Evolutionary conservation across 1,139 yeast genomes (phyloP).

Genomic region (Ogataea hybrid): DNA sequence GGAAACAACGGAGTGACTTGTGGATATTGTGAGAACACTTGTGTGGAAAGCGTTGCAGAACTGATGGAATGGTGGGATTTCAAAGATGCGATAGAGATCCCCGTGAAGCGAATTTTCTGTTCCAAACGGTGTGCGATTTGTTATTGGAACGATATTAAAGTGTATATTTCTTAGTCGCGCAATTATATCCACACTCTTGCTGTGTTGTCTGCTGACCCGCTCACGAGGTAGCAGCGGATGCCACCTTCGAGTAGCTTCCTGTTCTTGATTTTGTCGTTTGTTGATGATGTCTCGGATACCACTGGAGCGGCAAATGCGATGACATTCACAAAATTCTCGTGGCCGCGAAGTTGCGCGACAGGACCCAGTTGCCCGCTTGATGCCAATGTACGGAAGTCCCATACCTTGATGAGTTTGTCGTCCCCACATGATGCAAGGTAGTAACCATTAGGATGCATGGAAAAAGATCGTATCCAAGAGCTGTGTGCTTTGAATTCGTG

Average conservation of each 20-base stretch:
- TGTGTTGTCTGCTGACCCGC: slow-evolving; percentile 59
- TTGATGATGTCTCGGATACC: slow-evolving; percentile 27
- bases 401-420: slow-evolving; percentile 70
- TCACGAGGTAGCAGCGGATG: slow-evolving; percentile 55
- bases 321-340: slow-evolving; percentile 70
- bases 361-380: slow-evolving; percentile 44
- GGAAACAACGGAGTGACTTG: slow-evolving; percentile 49
- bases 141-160: slow-evolving; percentile 29
- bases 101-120: slow-evolving; percentile 47
- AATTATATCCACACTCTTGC: slow-evolving; percentile 50
- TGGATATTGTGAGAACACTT: slow-evolving; percentile 43
- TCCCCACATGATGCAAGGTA: slow-evolving; percentile 74
- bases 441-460: slow-evolving; percentile 74
- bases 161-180: slow-evolving; percentile 1
- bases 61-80: slow-evolving; percentile 64
- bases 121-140: slow-evolving; percentile 39
- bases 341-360: slow-evolving; percentile 56
- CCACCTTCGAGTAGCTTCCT: slow-evolving; percentile 35
- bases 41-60: slow-evolving; percentile 52
- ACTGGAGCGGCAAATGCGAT: slow-evolving; percentile 57
- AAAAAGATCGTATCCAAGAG: slow-evolving; percentile 79
- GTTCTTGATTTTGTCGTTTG: slow-evolving; percentile 23
- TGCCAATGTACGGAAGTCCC: slow-evolving; percentile 58
- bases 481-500: slow-evolving; percentile 61
- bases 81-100: slow-evolving; percentile 39